Evolutionary conservation across 2,329 filamentous ascomycete genomes (phyloP), one percentile per base, ranked within the genome.

Genomic region (Colletotrichum cereale): DNA sequence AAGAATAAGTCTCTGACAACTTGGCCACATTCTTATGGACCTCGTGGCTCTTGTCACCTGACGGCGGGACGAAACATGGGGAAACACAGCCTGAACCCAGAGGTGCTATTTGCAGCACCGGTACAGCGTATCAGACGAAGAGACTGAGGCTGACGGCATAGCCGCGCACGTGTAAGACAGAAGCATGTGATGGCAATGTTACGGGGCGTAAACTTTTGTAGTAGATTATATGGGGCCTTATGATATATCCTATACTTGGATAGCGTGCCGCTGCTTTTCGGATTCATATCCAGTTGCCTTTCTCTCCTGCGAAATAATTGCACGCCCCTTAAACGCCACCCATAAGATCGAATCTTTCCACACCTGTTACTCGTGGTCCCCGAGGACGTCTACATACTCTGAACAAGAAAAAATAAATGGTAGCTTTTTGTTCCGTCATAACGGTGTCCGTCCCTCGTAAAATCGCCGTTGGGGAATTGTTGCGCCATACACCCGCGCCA

Each of bases 381-480:
- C 48, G 52, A 61, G 69, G 66, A 70, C 70, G 14, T 62, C 60
- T 71, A 71, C 55, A 66, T 62, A 53, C 66, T 62, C 29, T 65
- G 48, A 73, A 73, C 24, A 56, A 52, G n/a, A 55, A 55, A 44
- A 62, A 29, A 57, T 24, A 38, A 2, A 24, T 58, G 34, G 52
- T 44, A 40, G 5, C 12, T 29, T 31, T 14, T 34, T 34, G 31
- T 57, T 31, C 31, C n/a, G n/a, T 26, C 24, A 26, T 42, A 56
- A 64, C 44, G 48, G 44, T 50, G 24, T 31, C 60, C 52, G 12
- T 64, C 69, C 60, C 58, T 72, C n/a, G 44, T 53, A 48, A 57
- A 64, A 58, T 69, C 69, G 66, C 66, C 58, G n/a, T 60, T 69
- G 44, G 69, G 69, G 69, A 69, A 72, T 72, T 56, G n/a, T 55